Base-by-base conservation (phyloP, 306 rosid species). In the Pterocarpus santalinus region DNA sequence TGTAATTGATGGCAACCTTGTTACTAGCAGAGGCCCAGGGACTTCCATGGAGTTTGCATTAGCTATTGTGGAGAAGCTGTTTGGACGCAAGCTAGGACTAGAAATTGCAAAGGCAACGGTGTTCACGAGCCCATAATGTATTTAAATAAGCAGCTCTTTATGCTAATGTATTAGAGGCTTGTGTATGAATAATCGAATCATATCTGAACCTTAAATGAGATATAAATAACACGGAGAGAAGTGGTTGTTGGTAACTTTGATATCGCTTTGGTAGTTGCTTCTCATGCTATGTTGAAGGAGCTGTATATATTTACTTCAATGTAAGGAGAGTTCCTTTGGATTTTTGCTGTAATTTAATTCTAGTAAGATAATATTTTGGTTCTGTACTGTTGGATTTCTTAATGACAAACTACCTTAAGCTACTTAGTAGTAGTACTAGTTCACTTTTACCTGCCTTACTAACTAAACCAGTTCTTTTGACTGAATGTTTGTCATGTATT, bases 1-100 rank as follows among this genome's bases (percentile, higher is more conserved):
- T 69, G 87, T 94, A 52, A 87, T 94, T 28, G 97, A 94, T 72
- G 96, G 94, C 49, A 92, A 90, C 81, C 94, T 92, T 84, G 84
- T 94, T 69, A 94, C 98, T 33, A 94, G 98, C 87, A 84, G 96
- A 72, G 97, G 97, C 43, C 98, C 98, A 0, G 98, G 97, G 66
- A 94, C 98, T 32, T 32, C 94, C 56, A 85, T 94, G 12, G 98
- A 92, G 86, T 90, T 90, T 85, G 88, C 92, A 51, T 73, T 94
- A 41, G 91, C 88, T 66, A 90, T 94, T 46, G 95, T 89, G 88
- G 97, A 94, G 88, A 94, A 90, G 89, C 83, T 94, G 64, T 86
- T 86, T 15, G 97, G 98, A 32, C 88, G 91, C 46, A 14, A 88
- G 7, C 75, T 81, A 49, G 94, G 92, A 9, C 63, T 87, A 28